Percentiles rank a stretch among this genome's conserved stretches.
These are phyloP conservation scores for Zygosaccharomyces sapae DNA, from an alignment of 1,139 yeast species.

Conservation along the genomic window DNA sequence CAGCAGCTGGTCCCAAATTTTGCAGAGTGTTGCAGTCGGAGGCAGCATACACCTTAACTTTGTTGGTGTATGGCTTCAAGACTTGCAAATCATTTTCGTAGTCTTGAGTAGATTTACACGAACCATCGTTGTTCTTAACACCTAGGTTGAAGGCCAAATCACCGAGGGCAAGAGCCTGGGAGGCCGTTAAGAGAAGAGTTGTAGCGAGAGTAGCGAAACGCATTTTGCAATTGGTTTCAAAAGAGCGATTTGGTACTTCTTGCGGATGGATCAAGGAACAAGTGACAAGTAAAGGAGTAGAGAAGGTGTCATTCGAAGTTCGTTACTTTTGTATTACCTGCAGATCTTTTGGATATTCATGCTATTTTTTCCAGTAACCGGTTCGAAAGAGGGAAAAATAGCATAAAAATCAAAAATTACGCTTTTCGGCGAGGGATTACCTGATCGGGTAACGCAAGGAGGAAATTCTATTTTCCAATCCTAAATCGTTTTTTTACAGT, in stretches of 20 bases:
- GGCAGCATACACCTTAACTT: slow-evolving; percentile 77
- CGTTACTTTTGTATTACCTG: neutral
- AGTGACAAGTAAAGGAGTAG: neutral
- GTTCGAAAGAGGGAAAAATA: neutral
- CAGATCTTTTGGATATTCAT: neutral
- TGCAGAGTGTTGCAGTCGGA: slow-evolving; percentile 84
- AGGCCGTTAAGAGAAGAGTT: slow-evolving; percentile 25
- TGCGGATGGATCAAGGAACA: too few relatives aligned
- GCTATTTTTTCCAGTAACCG: neutral
- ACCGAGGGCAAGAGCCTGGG: slow-evolving; percentile 36
- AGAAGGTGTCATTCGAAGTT: neutral
- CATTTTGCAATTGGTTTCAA: slow-evolving; percentile 18
- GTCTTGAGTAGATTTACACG: slow-evolving; percentile 67
- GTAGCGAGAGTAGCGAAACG: slow-evolving; percentile 34
- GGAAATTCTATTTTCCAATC: neutral
- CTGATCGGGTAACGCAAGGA: slow-evolving; percentile 1
- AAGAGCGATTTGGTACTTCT: neutral
- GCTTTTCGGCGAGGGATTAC: slow-evolving; percentile 1
- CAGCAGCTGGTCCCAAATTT: slow-evolving; percentile 82
- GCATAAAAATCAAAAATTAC: slow-evolving; percentile 2
- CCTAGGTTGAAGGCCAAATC: slow-evolving; percentile 73
- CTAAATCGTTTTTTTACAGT: neutral
- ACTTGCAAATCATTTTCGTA: slow-evolving; percentile 59
- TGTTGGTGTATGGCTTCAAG: slow-evolving; percentile 52
- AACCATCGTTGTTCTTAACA: slow-evolving; percentile 61